Evolutionary conservation across 2,329 filamentous ascomycete species (phyloP).

Genomic region (Saccharata proteae): DNA sequence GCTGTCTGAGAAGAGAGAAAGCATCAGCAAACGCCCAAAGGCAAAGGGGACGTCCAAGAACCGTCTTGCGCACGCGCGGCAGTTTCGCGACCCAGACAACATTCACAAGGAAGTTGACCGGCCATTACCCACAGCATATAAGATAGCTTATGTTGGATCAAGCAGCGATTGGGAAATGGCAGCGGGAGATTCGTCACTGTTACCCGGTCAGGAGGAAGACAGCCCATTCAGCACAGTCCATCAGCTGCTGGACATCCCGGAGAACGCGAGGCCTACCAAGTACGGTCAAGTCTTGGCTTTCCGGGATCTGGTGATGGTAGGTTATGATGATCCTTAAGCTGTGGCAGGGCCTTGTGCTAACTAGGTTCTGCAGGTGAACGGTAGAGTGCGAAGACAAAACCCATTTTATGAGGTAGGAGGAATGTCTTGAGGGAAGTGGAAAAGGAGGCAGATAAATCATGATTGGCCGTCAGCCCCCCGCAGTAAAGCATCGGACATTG

Average conservation of each 20-base stretch:
- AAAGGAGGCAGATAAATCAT: no score
- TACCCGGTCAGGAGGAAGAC: no score
- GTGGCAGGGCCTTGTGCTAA: no score
- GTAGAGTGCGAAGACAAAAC: no score
- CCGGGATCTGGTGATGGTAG: conserved; percentile 16
- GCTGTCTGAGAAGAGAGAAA: conserved; percentile 3
- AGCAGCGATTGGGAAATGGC: conserved; percentile 4
- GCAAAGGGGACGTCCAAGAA: conserved; percentile 1
- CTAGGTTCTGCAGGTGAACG: no score
- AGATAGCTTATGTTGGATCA: neutral
- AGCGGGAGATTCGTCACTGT: conserved; percentile 1
- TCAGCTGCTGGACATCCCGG: conserved; percentile 15
- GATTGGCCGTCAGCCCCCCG: no score
- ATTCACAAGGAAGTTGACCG: conserved; percentile 2
- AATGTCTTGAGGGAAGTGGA: no score
- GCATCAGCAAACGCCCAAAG: conserved; percentile 5
- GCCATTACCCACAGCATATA: conserved; percentile 1
- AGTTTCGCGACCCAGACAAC: neutral
- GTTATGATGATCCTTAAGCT: neutral
- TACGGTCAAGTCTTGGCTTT: conserved; percentile 17
- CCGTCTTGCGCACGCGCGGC: neutral
- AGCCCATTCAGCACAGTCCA: conserved; percentile 7
- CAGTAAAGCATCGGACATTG: no score
- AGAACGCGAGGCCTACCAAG: conserved; percentile 15
- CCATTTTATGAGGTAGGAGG: no score